Base-by-base conservation (phyloP, 78 protist genomes). In the Emiliania huxleyi region DNA sequence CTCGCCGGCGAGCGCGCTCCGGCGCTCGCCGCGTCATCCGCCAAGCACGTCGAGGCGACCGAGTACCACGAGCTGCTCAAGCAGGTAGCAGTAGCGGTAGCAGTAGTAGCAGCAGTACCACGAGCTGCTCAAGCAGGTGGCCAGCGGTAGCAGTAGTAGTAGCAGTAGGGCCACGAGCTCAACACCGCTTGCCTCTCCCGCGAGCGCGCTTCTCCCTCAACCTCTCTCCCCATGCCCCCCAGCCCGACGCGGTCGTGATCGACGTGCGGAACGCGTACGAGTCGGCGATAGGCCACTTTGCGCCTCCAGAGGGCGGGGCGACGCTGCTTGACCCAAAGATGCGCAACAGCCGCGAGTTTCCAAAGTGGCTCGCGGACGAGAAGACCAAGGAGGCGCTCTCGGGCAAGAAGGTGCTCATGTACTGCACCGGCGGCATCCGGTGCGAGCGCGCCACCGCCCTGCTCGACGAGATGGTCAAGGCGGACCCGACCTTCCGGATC, bases 341-440 rank as follows among this genome's bases (percentile, higher is more conserved):
- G 75, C 75, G 75, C 75, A 69, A 69, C 75, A 18, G 33, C 33
- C 75, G 33, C 33, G 75, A 69, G 75, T 69, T 69, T 15, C 75
- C 75, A 4, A 69, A 69, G 75, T 69, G 75, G 75, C 75, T 69
- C 37, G 12, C 3, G 11, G 18, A 12, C 12, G 33, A 69, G 75
- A 26, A 29, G 23, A 69, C 75, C 33, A 12, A 69, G 33, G 37
- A 19, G 38, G 33, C 18, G 38, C 23, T 69, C 37, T 2, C 3
- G 18, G 75, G 75, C 75, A 69, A 69, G n/a, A 69, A 18, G 33
- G 85, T 77, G 85, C 85, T 77, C 48, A 77, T 77, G 85, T 77
- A 77, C 46, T 77, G 85, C 85, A 77, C 85, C 18, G 85, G 85
- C 44, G 85, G 85, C 85, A 33, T 77, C 35, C 44, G 85, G 46